phyloP scores from a whole-genome alignment of 225 moss, liverwort and hornwort genomes.

The Marchantia polymorpha region DNA sequence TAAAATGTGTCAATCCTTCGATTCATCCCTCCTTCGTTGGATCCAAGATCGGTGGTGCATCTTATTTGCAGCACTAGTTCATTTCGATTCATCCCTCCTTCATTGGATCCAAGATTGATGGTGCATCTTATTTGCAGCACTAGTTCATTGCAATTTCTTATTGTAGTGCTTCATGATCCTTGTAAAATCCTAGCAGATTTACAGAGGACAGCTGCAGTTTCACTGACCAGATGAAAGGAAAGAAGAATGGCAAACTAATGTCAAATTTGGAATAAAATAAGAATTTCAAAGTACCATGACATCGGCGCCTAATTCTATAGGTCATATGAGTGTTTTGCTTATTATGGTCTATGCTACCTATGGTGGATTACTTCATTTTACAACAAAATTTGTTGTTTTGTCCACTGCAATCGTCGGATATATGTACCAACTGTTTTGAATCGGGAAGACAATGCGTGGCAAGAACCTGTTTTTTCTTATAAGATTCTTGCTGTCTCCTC shows the following conservation, averaged over 20 bases:
- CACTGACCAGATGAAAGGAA: background rate
- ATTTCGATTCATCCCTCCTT: no score
- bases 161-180: background rate
- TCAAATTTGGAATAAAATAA: background rate
- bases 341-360: background rate
- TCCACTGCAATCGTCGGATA: background rate
- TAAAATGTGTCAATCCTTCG: background rate
- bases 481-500: background rate
- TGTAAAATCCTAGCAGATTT: background rate
- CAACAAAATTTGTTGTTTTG: background rate
- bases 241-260: background rate
- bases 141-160: background rate
- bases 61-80: no score
- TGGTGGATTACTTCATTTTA: background rate
- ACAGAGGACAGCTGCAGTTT: no score
- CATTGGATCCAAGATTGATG: no score
- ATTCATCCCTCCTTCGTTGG: no score
- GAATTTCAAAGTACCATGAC: background rate
- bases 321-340: background rate
- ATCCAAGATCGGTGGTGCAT: no score
- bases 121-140: background rate
- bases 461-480: background rate
- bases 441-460: background rate
- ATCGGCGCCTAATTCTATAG: background rate
- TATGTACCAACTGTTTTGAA: background rate